Percentiles rank a stretch among this genome's conserved stretches.
Evolutionary conservation across 208 protist genomes (phyloP).

Genomic region (Balamuthia mandrillaris): DNA sequence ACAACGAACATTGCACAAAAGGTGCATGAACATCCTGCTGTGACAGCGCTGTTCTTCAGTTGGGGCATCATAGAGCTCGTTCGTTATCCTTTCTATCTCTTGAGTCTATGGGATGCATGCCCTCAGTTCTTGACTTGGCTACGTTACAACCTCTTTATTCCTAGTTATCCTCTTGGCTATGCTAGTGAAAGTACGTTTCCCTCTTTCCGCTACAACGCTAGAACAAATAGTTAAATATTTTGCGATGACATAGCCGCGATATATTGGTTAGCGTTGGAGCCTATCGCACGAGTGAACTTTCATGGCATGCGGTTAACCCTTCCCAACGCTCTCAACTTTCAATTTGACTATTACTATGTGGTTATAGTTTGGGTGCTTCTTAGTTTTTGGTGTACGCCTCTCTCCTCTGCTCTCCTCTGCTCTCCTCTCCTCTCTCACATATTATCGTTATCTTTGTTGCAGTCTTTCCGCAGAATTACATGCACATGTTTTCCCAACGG

Average conservation of each 20-base stretch:
- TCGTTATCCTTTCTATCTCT: not conserved
- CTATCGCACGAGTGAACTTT: not conserved
- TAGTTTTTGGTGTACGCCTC: not conserved
- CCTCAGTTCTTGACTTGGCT: not conserved
- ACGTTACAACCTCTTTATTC: not conserved
- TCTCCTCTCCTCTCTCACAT: not conserved
- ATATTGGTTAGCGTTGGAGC: not conserved
- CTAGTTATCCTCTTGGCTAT: not conserved
- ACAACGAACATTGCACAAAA: not conserved
- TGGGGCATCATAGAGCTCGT: not conserved
- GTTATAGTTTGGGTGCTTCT: not conserved
- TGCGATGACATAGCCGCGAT: not conserved
- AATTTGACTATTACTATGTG: not conserved
- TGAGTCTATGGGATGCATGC: not conserved
- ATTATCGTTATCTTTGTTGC: not conserved
- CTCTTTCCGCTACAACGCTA: not conserved
- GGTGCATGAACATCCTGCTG: not conserved
- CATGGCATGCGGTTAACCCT: not conserved
- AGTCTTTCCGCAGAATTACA: slow-evolving; percentile 14
- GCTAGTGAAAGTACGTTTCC: not conserved
- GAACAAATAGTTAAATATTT: not conserved
- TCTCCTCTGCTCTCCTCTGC: not conserved
- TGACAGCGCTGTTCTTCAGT: not conserved
- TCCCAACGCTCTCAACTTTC: slow-evolving; percentile 1
- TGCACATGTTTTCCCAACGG: not conserved